phyloP scores from a whole-genome alignment of 371 early-diverging fungal genomes.

The Nematocida ironsii region DNA sequence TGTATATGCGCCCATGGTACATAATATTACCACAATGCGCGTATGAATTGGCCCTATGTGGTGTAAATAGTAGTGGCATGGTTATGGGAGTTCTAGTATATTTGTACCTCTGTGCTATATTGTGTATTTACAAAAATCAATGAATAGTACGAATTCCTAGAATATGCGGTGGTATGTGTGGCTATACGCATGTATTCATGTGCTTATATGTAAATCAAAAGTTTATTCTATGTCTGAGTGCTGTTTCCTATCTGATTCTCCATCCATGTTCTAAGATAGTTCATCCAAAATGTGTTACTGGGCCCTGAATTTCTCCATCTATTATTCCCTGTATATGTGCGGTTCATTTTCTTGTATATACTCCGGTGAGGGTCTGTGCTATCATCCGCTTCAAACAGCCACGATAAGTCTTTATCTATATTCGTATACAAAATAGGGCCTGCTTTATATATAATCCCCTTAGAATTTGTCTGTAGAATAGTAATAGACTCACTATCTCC shows the following conservation, averaged over 20 bases:
- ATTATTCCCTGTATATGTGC: slow-evolving; percentile 17
- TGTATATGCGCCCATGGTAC: too few relatives aligned
- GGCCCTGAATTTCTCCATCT: slow-evolving; percentile 28
- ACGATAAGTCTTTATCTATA: slow-evolving; percentile 38
- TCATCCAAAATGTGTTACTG: slow-evolving; percentile 45
- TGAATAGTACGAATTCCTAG: too few relatives aligned
- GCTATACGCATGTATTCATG: too few relatives aligned
- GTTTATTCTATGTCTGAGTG: slow-evolving; percentile 15
- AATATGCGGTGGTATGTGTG: too few relatives aligned
- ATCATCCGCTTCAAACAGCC: slow-evolving; percentile 23
- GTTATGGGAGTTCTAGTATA: too few relatives aligned
- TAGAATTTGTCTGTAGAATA: neutral
- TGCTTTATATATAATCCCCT: slow-evolving; percentile 5
- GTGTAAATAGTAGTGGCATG: too few relatives aligned
- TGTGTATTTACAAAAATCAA: too few relatives aligned
- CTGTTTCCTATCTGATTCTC: neutral
- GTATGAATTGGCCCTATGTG: too few relatives aligned
- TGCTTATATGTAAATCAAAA: neutral
- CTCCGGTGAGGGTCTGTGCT: slow-evolving; percentile 16
- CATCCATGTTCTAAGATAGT: slow-evolving; percentile 49
- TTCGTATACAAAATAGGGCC: slow-evolving; percentile 47
- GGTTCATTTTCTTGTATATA: slow-evolving; percentile 33
- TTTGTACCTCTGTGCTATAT: too few relatives aligned
- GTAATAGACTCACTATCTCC: neutral
- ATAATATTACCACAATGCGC: too few relatives aligned